Conservation (phyloP, 306 rosid species). For the Styphnolobium japonicum region DNA sequence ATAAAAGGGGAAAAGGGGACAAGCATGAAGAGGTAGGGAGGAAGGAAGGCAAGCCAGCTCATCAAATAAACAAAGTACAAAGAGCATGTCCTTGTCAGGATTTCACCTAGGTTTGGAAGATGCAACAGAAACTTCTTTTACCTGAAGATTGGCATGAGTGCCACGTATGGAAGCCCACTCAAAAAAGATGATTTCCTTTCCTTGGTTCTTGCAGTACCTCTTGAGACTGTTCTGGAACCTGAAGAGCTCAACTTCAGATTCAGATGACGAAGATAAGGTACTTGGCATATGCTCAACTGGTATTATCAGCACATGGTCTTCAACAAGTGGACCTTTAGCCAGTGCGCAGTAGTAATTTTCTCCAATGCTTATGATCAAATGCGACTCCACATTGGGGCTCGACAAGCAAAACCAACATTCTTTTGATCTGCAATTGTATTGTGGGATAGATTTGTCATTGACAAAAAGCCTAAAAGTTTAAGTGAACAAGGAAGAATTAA, state of each 20-base stretch:
- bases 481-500: not conserved
- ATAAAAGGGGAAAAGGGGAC: conserved; percentile 5
- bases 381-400: conserved; percentile 81
- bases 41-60: conserved; percentile 5
- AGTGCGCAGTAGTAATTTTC: conserved; percentile 85
- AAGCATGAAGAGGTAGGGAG: not conserved
- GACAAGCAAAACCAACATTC: conserved; percentile 99
- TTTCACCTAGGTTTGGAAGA: conserved; percentile 11
- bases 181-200: conserved; percentile 81
- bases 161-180: conserved; percentile 84
- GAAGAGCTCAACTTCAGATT: conserved; percentile 61
- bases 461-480: conserved; percentile 14
- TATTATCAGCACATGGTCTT: conserved; percentile 77
- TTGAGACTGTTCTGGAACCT: conserved; percentile 65
- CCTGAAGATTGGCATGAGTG: conserved; percentile 98
- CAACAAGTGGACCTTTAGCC: conserved; percentile 91
- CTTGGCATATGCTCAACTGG: conserved; percentile 80
- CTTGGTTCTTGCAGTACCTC: conserved; percentile 58
- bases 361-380: conserved; percentile 78
- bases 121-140: conserved; percentile 25
- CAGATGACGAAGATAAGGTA: conserved; percentile 60
- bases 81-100: not conserved
- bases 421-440: conserved; percentile 66
- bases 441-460: conserved; percentile 27
- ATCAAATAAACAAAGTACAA: not conserved